Conservation (phyloP, 805 yeast species). For the Cyberlindnera saturnus region DNA sequence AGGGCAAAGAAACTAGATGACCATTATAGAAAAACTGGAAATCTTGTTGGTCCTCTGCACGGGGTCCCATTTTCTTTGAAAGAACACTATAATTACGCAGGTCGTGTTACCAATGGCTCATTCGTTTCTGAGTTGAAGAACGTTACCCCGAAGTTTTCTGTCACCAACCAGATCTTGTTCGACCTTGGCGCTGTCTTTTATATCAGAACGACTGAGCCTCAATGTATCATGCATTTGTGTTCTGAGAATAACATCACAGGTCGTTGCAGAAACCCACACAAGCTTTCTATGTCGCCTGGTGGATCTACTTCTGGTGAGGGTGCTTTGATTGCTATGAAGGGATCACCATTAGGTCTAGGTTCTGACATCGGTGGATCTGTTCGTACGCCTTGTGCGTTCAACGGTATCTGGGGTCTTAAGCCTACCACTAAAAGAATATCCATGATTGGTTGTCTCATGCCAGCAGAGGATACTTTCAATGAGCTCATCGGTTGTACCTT, state of each 20-base stretch:
- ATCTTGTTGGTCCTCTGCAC: conserved; percentile 57
- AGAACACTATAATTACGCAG: conserved; percentile 52
- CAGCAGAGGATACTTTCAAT: conserved; percentile 18
- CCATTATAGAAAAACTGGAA: conserved; percentile 37
- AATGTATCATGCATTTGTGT: conserved; percentile 61
- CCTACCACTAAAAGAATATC: conserved; percentile 53
- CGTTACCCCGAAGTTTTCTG: conserved; percentile 41
- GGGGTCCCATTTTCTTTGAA: conserved; percentile 63
- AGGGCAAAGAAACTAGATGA: conserved; percentile 53
- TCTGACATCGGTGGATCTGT: conserved; percentile 69
- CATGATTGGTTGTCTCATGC: conserved; percentile 10
- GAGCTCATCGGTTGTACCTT: conserved; percentile 58
- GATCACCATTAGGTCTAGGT: conserved; percentile 56
- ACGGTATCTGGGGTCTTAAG: conserved; percentile 52
- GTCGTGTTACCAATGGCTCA: conserved; percentile 50
- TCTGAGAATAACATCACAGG: conserved; percentile 54
- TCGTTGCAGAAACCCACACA: conserved; percentile 51
- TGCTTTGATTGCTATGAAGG: conserved; percentile 49
- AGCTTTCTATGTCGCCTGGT: conserved; percentile 53
- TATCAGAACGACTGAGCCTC: conserved; percentile 63
- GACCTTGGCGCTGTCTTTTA: conserved; percentile 43
- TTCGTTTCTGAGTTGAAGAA: conserved; percentile 46
- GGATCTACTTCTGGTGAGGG: conserved; percentile 73
- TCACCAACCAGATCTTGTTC: conserved; percentile 33
- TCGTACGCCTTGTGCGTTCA: conserved; percentile 59